Conservation (phyloP, 306 rosid genomes). For the Glycine tomentella region DNA sequence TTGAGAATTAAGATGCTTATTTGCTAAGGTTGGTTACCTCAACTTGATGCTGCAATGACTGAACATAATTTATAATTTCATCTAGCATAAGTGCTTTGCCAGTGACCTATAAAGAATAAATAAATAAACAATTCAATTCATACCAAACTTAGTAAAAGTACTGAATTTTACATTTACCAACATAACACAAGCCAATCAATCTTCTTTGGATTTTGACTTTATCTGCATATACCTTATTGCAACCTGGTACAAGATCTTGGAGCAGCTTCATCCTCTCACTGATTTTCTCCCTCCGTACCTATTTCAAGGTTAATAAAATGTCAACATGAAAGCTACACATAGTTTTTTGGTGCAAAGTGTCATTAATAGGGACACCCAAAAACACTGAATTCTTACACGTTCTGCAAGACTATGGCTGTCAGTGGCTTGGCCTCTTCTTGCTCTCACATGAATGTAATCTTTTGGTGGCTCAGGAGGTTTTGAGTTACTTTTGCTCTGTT, state of each 20-base stretch:
- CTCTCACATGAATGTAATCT: conserved; percentile 98
- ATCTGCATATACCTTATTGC: conserved; percentile 72
- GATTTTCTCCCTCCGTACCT: conserved; percentile 97
- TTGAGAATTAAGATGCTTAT: conserved; percentile 44
- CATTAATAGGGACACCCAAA: no score
- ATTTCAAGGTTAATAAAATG: conserved; percentile 33
- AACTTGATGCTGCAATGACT: conserved; percentile 96
- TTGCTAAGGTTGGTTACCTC: conserved; percentile 65
- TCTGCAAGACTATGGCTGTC: conserved; percentile 99
- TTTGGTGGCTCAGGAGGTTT: conserved; percentile 82
- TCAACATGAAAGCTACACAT: conserved; percentile 29
- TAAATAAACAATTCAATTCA: background rate
- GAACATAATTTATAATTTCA: conserved; percentile 96
- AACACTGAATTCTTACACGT: conserved; percentile 65
- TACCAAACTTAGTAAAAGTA: conserved; percentile 39
- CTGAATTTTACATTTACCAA: conserved; percentile 13
- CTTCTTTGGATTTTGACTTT: background rate
- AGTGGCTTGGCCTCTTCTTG: conserved; percentile 99
- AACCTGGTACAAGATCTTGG: conserved; percentile 97
- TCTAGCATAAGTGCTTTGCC: conserved; percentile 99
- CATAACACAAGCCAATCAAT: background rate
- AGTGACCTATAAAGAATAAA: conserved; percentile 63
- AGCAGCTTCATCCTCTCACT: conserved; percentile 98
- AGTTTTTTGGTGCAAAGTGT: background rate
- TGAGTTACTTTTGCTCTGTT: conserved; percentile 59